These are phyloP conservation scores for Phytophthora brassicae DNA, from an alignment of 352 stramenopile species.

Conservation along the genomic window DNA sequence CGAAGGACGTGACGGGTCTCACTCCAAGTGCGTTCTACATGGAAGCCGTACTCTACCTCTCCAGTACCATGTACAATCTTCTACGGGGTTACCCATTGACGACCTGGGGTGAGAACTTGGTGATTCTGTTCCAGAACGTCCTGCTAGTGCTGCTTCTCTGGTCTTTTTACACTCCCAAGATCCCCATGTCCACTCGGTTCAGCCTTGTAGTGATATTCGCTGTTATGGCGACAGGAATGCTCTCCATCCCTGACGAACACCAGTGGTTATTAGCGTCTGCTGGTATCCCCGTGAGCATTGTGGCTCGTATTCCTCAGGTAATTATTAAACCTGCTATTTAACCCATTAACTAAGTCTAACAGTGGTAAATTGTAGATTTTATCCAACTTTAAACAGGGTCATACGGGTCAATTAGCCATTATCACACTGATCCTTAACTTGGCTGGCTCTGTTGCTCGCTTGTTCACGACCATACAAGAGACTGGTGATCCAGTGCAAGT, in stretches of 20 bases:
- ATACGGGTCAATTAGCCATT: constrained; percentile 88
- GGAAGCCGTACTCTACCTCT: constrained; percentile 84
- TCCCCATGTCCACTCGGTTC: constrained; percentile 50
- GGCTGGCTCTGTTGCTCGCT: constrained; percentile 70
- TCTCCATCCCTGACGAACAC: constrained; percentile 68
- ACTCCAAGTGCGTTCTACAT: constrained; percentile 89
- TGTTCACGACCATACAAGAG: constrained; percentile 90
- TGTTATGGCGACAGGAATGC: constrained; percentile 49
- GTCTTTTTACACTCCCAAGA: constrained; percentile 64
- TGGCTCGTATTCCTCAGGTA: constrained; percentile 82
- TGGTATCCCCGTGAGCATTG: constrained; percentile 75
- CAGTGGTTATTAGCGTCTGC: constrained; percentile 77
- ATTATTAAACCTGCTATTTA: no score
- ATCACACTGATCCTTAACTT: constrained; percentile 87
- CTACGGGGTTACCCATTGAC: constrained; percentile 82
- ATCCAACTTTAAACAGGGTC: constrained; percentile 88
- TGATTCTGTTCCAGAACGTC: constrained; percentile 86
- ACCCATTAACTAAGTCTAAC: no score
- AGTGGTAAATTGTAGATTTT: constrained; percentile 52
- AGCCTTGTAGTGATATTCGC: constrained; percentile 52
- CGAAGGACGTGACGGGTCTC: constrained; percentile 81
- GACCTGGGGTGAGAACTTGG: constrained; percentile 85
- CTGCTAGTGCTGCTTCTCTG: constrained; percentile 83
- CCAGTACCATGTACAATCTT: constrained; percentile 83
- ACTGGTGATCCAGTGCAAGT: constrained; percentile 78